phyloP scores from a whole-genome alignment of 495 filamentous ascomycete species.

The Penicillium nucicola region DNA sequence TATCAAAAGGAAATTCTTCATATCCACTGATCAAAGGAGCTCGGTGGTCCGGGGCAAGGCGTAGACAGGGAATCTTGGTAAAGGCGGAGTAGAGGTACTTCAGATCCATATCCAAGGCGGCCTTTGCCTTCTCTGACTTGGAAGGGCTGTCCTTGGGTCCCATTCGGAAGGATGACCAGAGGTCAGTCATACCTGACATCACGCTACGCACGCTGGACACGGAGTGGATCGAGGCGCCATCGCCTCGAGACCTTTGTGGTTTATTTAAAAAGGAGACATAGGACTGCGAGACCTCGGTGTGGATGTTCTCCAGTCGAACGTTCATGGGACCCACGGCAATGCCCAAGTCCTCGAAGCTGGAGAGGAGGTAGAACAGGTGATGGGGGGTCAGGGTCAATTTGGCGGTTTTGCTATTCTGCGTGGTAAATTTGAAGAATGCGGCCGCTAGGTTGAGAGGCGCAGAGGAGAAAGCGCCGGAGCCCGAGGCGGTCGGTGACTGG shows the following conservation, averaged over 20 bases:
- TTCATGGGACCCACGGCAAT: conserved; percentile 94
- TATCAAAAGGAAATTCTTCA: conserved; percentile 98
- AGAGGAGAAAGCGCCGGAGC: conserved; percentile 57
- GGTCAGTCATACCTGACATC: conserved; percentile 88
- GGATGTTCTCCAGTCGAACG: conserved; percentile 89
- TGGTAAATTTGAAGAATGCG: conserved; percentile 84
- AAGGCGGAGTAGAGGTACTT: conserved; percentile 98
- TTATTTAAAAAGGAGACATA: conserved; percentile 95
- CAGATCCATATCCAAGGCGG: conserved; percentile 76
- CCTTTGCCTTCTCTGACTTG: conserved; percentile 83
- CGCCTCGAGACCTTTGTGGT: conserved; percentile 67
- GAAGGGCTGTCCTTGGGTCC: conserved; percentile 69
- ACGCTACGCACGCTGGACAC: conserved; percentile 96
- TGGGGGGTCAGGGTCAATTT: conserved; percentile 95
- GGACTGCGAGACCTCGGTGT: conserved; percentile 77
- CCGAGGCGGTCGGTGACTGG: conserved; percentile 38
- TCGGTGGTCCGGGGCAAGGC: conserved; percentile 83
- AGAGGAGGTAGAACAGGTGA: conserved; percentile 93
- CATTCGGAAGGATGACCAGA: conserved; percentile 87
- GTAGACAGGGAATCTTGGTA: conserved; percentile 93
- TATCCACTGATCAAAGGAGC: conserved; percentile 86
- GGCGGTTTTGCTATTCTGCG: conserved; percentile 78
- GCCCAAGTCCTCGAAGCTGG: conserved; percentile 87
- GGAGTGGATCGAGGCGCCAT: conserved; percentile 88
- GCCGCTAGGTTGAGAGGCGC: conserved; percentile 71